Base-by-base conservation (phyloP, 2,329 filamentous ascomycete genomes). In the Exophiala viscosa region DNA sequence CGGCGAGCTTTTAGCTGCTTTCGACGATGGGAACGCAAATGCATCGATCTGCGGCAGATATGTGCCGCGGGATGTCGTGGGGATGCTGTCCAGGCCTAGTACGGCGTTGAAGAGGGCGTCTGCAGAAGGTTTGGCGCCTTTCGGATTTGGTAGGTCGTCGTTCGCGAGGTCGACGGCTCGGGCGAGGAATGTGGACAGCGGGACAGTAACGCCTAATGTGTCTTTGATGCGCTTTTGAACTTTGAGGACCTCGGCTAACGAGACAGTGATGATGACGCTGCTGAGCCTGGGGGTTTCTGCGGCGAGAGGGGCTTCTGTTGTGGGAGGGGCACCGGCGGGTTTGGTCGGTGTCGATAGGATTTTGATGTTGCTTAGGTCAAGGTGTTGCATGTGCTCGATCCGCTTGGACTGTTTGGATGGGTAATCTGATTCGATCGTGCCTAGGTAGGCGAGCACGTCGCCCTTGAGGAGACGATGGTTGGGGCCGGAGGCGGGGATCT, bases 361-460 rank as follows among this genome's bases (percentile, higher is more conserved):
- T 76, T 95, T 95, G 76, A 97, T 92, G 76, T 97, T 96, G 76
- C 87, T 93, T 18, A 99, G 83, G 69, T 99, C 92, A 48, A 99
- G 83, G 70, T 95, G 90, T 38, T 82, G 76, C 44, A 93, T 82
- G 70, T 90, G 86, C 55, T 82, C 77, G 66, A 95, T 85, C 47
- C 83, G 84, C 52, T 80, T 76, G 50, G 88, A 87, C 62, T 90
- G 80, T 56, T 83, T 77, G 17, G 82, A 79, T 1, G 92, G 87
- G 61, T 88, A 87, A 54, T 84, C 78, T 58, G 84, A 76, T 55
- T 85, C 77, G 65, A 96, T 89, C 62, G 79, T 77, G 58, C 93
- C 93, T 13, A 97, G 72, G 70, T 92, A 93, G 43, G 90, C 91
- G 48, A 99, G 83, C 5, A 99, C 86, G 67, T 99, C 93, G 50